A percentile compares a stretch with the other conserved stretches of the same genome.
These are phyloP conservation scores for Marsdenia floribunda DNA, from an alignment of 257 asterid genomes.

Conservation along the genomic window DNA sequence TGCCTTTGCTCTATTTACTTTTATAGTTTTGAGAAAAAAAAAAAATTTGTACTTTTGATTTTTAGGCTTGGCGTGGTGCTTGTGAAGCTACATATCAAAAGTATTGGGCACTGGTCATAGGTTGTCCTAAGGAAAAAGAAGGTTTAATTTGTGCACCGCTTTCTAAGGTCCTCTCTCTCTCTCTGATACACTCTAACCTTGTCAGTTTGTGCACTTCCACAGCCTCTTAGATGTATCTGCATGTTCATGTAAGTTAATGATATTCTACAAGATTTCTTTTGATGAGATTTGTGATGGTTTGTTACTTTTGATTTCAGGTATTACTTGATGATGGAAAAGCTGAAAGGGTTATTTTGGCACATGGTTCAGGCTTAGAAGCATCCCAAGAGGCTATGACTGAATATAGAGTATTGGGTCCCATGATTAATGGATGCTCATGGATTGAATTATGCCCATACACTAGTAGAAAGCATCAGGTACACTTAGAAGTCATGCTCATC, in stretches of 20 bases:
- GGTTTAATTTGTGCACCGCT: slow-evolving; percentile 75
- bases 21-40: neutral
- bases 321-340: slow-evolving; percentile 76
- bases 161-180: slow-evolving; percentile 52
- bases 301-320: slow-evolving; percentile 42
- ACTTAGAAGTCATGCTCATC: neutral
- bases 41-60: slow-evolving; percentile 11
- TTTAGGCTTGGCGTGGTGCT: slow-evolving; percentile 69
- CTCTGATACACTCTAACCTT: neutral
- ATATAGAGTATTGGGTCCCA: slow-evolving; percentile 89
- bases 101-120: slow-evolving; percentile 93
- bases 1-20: neutral
- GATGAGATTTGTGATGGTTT: slow-evolving; percentile 5
- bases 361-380: slow-evolving; percentile 68
- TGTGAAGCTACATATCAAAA: slow-evolving; percentile 56
- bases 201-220: neutral
- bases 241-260: neutral
- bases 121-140: slow-evolving; percentile 79
- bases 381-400: slow-evolving; percentile 82
- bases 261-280: slow-evolving; percentile 6
- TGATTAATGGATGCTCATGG: slow-evolving; percentile 92
- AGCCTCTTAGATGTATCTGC: neutral
- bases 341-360: slow-evolving; percentile 78
- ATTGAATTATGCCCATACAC: slow-evolving; percentile 77
- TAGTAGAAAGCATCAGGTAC: slow-evolving; percentile 86